Evolutionary conservation across 75 land plant genomes (phyloP), one percentile per base, ranked within the genome.

Genomic region (Pinus taeda): DNA sequence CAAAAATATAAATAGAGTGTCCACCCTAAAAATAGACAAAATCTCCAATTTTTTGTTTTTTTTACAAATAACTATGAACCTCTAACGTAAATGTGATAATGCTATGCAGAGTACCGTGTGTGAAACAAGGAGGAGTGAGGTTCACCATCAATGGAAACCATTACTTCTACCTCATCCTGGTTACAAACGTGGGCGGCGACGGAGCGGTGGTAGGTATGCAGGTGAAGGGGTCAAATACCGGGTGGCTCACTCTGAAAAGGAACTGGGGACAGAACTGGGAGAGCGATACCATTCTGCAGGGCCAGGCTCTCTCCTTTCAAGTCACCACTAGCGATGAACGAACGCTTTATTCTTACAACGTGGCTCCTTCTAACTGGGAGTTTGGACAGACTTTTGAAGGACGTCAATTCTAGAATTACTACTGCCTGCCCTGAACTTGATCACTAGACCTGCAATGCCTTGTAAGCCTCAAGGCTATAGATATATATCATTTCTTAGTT

Each of bases 251-350:
- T 6, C 77, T 89, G 84, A 60, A 22, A 6, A 61, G 86, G 59
- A 81, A 79, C 57, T 89, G 91, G 91, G 91, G 91, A 22, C 86
- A 87, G 79, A 83, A 83, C 58, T 89, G 91, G 91, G 76, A 80
- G 66, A 42, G 53, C 53, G n/a, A 37, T 15, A 4, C 62, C 8
- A 42, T 33, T 70, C 22, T 79, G 2, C 56, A 75, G 22, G 82
- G 84, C 7, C 83, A 80, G 74, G 59, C 85, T 15, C 75, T 84
- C 7, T 84, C 85, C 5, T 80, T 84, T 57, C 69, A 63, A 57
- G 83, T 84, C 55, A 73, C 70, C 15, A 76, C 85, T 26, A 77
- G 79, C 57, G 74, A 73, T 73, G 83, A 79, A 5, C 59, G 66
- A 36, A 49, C 15, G 29, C 33, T 84, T 15, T 57, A 64, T 53